Conservation (phyloP, 2,329 filamentous ascomycete species). For the Stagonosporopsis chrysanthemi region DNA sequence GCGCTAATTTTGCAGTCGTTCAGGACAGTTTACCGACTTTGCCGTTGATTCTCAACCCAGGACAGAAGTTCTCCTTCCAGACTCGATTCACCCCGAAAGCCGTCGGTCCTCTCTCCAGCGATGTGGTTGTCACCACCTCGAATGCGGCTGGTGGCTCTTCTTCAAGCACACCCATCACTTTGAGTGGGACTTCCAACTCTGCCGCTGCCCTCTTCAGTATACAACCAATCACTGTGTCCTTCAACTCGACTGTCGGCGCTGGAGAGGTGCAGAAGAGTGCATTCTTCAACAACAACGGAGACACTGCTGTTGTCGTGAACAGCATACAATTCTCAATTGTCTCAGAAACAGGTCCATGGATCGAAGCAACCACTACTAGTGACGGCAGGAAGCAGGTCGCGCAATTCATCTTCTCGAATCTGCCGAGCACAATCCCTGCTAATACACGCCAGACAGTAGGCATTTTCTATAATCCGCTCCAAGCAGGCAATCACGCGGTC, state of each 20-base stretch:
- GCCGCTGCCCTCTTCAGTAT: constrained; percentile 56
- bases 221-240: constrained; percentile 59
- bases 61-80: constrained; percentile 54
- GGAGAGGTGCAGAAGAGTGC: constrained; percentile 50
- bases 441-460: constrained; percentile 52
- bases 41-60: constrained; percentile 47
- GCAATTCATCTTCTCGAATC: constrained; percentile 57
- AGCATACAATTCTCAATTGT: constrained; percentile 55
- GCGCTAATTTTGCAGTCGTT: constrained; percentile 51
- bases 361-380: constrained; percentile 46
- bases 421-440: constrained; percentile 57
- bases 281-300: constrained; percentile 61
- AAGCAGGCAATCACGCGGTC: constrained; percentile 58
- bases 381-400: constrained; percentile 52
- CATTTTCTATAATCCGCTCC: constrained; percentile 58
- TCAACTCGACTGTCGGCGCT: constrained; percentile 58
- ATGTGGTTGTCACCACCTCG: constrained; percentile 58
- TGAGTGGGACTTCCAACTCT: constrained; percentile 61
- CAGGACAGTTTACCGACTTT: constrained; percentile 18
- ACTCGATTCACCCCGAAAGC: constrained; percentile 56
- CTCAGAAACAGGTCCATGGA: constrained; percentile 57
- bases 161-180: constrained; percentile 54
- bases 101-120: constrained; percentile 59
- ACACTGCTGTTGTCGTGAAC: constrained; percentile 54
- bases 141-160: constrained; percentile 59